Evolutionary conservation across 306 rosid genomes (phyloP), one percentile per base, ranked within the genome.

Genomic region (Rosa multiflora): DNA sequence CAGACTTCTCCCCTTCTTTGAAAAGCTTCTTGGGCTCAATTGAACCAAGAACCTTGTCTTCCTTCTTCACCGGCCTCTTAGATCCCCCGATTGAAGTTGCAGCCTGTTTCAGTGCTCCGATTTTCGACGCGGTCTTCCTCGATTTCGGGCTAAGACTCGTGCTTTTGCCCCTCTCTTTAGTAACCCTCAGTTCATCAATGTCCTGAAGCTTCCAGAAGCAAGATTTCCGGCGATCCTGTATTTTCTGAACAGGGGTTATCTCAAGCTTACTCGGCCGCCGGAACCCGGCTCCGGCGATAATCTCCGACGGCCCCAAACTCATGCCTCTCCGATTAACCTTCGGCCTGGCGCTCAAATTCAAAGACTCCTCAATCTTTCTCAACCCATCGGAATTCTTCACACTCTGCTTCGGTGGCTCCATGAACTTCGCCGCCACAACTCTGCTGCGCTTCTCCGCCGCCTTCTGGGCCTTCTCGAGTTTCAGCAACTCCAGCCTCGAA

Each of bases 291-390:
- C 87, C 85, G 44, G 87, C 52, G 8, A 73, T 6, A 3, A 95
- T 91, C 78, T 95, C 99, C 56, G 87, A 67, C 48, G 97, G 96
- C 13, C 99, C 98, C 77, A 95, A 73, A 77, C 99, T 91, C 73
- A 88, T 29, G 3, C 98, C 99, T 79, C 94, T 77, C 71, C 92
- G 83, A 35, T 70, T 75, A 4, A 71, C 2, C 88, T 87, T 93
- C 8, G 83, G 15, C 72, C 73, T 79, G 4, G 75, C 61, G 55
- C 80, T 87, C 3, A 85, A 47, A 29, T 66, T 51, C 26, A 79
- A 76, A 49, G 84, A 64, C 20, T 87, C 80, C 29, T 88, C 89
- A 37, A 78, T 69, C 82, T 70, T 86, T 74, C 83, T 83, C 72
- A 29, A 71, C 23, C 79, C 82, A 21, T 74, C 85, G 18, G 79